These are phyloP conservation scores for Hypoxylon perforatum DNA, from an alignment of 495 filamentous ascomycete genomes.

Conservation along the genomic window DNA sequence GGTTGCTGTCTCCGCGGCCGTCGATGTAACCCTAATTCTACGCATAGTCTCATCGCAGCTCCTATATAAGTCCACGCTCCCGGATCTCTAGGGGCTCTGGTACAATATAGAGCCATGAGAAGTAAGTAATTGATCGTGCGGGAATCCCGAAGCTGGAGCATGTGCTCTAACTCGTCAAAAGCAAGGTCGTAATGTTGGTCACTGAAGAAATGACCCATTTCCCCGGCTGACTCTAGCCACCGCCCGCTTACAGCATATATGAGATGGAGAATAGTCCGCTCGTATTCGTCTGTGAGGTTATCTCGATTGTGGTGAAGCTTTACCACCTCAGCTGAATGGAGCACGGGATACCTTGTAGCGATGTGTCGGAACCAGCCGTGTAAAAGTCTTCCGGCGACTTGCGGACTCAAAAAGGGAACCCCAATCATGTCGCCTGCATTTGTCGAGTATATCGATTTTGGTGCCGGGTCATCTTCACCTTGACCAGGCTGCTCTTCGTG, in stretches of 20 bases:
- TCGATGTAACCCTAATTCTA: constrained; percentile 66
- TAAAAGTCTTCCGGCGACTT: constrained; percentile 39
- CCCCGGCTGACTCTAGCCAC: constrained; percentile 48
- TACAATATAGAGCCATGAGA: constrained; percentile 46
- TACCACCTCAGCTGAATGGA: constrained; percentile 39
- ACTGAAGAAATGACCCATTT: constrained; percentile 44
- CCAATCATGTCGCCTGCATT: constrained; percentile 36
- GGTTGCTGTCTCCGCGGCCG: constrained; percentile 58
- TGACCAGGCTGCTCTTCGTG: constrained; percentile 22
- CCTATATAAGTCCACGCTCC: constrained; percentile 53
- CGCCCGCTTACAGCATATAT: constrained; percentile 46
- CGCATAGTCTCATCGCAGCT: constrained; percentile 63
- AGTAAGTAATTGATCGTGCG: constrained; percentile 47
- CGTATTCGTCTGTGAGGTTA: constrained; percentile 42
- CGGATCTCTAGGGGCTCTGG: constrained; percentile 44
- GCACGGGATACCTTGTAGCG: constrained; percentile 43
- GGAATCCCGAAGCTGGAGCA: constrained; percentile 42
- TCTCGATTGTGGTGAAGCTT: constrained; percentile 46
- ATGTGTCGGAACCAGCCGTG: constrained; percentile 47
- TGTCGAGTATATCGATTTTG: constrained; percentile 42
- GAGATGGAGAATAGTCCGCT: constrained; percentile 45
- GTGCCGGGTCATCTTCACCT: constrained; percentile 40
- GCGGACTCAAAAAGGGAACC: constrained; percentile 37
- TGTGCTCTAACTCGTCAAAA: constrained; percentile 39
- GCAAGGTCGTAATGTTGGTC: constrained; percentile 47